Evolutionary conservation across 345 rosid species (phyloP).

Genomic region (Citrus unshiu): DNA sequence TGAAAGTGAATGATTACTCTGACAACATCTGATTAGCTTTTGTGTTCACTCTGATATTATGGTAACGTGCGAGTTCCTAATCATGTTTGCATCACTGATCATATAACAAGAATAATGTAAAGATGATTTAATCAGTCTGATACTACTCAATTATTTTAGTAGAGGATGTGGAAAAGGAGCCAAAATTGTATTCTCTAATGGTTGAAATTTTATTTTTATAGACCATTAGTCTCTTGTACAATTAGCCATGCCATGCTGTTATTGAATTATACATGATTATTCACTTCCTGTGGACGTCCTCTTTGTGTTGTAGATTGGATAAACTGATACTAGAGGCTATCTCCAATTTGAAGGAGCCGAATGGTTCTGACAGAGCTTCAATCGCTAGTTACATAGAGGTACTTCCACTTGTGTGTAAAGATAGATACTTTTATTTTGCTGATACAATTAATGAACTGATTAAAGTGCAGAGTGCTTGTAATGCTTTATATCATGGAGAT

Average conservation of each 20-base stretch:
- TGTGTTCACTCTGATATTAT: not conserved
- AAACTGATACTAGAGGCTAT: conserved; percentile 77
- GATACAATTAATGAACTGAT: conserved; percentile 4
- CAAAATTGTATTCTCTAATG: not conserved
- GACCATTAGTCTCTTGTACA: not conserved
- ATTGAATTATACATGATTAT: conserved; percentile 10
- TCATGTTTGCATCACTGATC: not conserved
- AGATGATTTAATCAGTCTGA: not conserved
- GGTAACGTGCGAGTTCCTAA: not conserved
- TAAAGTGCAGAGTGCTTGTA: conserved; percentile 12
- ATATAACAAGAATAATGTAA: not conserved
- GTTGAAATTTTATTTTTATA: not conserved
- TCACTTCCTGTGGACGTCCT: conserved; percentile 8
- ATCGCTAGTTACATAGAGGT: conserved; percentile 85
- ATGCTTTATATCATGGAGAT: conserved; percentile 14
- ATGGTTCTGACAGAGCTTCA: conserved; percentile 81
- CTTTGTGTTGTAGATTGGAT: conserved; percentile 58
- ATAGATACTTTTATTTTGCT: not conserved
- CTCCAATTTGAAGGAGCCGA: conserved; percentile 68
- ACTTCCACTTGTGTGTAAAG: not conserved
- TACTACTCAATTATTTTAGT: not conserved
- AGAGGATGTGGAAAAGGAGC: not conserved
- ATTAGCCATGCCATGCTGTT: not conserved
- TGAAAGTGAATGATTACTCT: not conserved
- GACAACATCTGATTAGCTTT: not conserved